Evolutionary conservation across 1,284 basidiomycete species (phyloP), one percentile per base, ranked within the genome.

Genomic region (Malassezia arunalokei): DNA sequence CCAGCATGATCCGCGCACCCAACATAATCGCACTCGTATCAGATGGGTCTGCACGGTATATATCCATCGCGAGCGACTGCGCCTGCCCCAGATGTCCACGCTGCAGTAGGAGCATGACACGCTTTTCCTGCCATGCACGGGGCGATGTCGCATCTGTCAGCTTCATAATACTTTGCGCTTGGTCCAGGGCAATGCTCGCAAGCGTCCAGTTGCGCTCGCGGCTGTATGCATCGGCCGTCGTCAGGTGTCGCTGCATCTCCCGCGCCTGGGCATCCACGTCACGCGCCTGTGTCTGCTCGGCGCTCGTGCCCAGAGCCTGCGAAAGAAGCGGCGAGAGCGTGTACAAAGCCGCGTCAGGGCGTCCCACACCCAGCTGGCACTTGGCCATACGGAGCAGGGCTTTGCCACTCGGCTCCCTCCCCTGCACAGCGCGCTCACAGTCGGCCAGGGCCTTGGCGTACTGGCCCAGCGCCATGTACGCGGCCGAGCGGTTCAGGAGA

Each of bases 401-500:
- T 58, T 71, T 70, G 6, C 65, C 53, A 0, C 48, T 5, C 14
- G 56, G 53, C 45, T 54, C 54, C 14, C 54, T 51, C 3, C 51
- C 57, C 38, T 87, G 85, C 0, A 80, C 78, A 3, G 86, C 86
- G 33, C 79, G 77, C 68, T 87, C 85, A 64, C 86, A 87, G 71
- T 91, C 87, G 33, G 79, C 77, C 8, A 89, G 76, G 0, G 87
- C 87, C 1, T 77, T 75, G 33, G 79, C 77, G 77, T 85, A 90
- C 40, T 79, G 79, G 68, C 87, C 87, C 49, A 86, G 70, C 0
- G 82, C 79, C 82, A 91, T 90, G 67, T 84, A 81, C 3, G 87
- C 83, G 2, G 87, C 87, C 0, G 87, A 87, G 39, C 87, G 82
- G 73, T 91, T 91, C 12, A 85, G 85, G 8, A 85, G 86, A 55